These are phyloP conservation scores for Elaeagnus macrophylla DNA, from an alignment of 306 rosid genomes.

Conservation along the genomic window DNA sequence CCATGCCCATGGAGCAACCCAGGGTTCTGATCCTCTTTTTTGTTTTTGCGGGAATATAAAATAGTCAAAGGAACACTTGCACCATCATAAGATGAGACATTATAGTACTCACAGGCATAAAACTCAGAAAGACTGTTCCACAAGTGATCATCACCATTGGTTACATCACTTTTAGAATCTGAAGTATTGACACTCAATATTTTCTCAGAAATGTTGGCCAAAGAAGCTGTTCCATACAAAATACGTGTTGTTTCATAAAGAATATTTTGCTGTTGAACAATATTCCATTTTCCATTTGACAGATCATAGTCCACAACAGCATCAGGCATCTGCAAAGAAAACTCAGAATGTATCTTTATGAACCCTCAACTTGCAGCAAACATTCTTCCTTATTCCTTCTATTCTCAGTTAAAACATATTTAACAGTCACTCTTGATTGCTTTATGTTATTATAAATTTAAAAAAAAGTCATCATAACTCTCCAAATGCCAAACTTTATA, in stretches of 20 bases:
- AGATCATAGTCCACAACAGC: constrained; percentile 93
- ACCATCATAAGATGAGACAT: too few relatives aligned
- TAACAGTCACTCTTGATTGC: too few relatives aligned
- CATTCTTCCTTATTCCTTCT: neutral
- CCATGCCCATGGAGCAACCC: constrained; percentile 89
- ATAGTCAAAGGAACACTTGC: constrained; percentile 57
- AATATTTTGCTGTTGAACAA: constrained; percentile 89
- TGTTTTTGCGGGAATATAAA: constrained; percentile 49
- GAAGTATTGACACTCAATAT: constrained; percentile 20
- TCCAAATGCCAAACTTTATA: neutral
- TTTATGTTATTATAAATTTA: neutral
- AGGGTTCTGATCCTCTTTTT: constrained; percentile 51
- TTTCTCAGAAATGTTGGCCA: constrained; percentile 31
- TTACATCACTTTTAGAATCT: too few relatives aligned
- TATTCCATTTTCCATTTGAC: constrained; percentile 65
- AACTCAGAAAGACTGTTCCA: too few relatives aligned
- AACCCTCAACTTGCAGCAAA: constrained; percentile 6
- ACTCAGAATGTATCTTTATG: constrained; percentile 14
- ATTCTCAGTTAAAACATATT: neutral
- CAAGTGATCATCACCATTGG: too few relatives aligned
- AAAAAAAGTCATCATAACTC: neutral
- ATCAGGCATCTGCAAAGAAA: constrained; percentile 83
- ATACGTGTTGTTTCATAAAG: constrained; percentile 73
- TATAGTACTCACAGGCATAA: too few relatives aligned
- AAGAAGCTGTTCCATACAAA: constrained; percentile 60